Conservation (phyloP, 495 filamentous ascomycete species). For the Trichoderma erinaceum region DNA sequence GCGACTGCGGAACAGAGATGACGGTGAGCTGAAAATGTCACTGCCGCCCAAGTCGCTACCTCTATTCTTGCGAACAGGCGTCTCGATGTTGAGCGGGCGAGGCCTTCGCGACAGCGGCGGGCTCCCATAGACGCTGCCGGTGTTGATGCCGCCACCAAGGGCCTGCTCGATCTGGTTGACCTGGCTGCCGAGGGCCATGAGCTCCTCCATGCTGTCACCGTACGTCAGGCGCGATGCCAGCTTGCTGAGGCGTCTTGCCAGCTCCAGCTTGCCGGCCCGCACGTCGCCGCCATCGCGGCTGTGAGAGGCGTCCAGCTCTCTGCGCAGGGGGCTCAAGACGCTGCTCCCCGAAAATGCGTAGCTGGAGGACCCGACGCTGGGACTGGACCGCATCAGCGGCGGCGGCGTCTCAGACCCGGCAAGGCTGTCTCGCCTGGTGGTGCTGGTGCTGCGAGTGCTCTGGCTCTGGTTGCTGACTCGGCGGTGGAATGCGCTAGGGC, state of each 20-base stretch:
- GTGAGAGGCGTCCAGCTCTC: conserved; percentile 1
- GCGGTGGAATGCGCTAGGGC: neutral
- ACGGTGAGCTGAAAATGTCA: conserved; percentile 22
- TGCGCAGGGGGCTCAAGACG: conserved; percentile 12
- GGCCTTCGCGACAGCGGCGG: conserved; percentile 18
- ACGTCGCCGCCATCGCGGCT: conserved; percentile 13
- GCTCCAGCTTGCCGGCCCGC: conserved; percentile 39
- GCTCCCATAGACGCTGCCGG: neutral
- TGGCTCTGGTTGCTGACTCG: neutral
- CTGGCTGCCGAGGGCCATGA: conserved; percentile 32
- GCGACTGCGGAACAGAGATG: conserved; percentile 15
- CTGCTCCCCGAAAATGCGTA: neutral
- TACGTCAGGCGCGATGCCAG: conserved; percentile 34
- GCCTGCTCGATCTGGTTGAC: conserved; percentile 42
- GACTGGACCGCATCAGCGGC: conserved; percentile 8
- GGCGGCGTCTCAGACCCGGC: conserved; percentile 12
- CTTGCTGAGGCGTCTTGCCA: conserved; percentile 44
- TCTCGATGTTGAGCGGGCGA: conserved; percentile 19
- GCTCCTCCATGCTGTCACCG: conserved; percentile 24
- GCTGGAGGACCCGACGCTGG: conserved; percentile 15
- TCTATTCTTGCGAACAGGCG: conserved; percentile 15
- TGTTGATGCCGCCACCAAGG: conserved; percentile 18
- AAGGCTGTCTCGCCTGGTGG: conserved; percentile 6
- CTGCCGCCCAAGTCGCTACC: conserved; percentile 15
- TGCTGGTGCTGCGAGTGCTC: conserved; percentile 7